Base-by-base conservation (phyloP, 2,329 filamentous ascomycete genomes). In the Alternaria sp. region DNA sequence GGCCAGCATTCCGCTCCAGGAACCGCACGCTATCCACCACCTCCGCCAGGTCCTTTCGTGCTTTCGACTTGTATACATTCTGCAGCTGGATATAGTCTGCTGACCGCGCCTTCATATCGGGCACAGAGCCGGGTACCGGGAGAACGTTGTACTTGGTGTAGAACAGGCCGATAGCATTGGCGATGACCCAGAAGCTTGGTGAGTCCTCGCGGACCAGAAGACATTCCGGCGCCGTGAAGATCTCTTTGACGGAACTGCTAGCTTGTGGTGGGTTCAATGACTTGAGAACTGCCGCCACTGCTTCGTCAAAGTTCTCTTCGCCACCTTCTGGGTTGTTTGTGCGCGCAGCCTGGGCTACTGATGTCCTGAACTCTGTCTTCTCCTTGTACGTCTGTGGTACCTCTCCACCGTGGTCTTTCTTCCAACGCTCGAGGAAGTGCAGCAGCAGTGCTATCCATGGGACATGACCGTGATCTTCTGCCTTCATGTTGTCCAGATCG, bases 281-380 rank as follows among this genome's bases (percentile, higher is more conserved):
- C 80, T 97, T 97, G 73, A 98, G 85, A 1, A 98, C 93, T 6
- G 94, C 93, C 13, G 89, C 89, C 49, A 90, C 89, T 5, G 96
- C 96, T 80, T 99, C 96, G 64, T 97, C 93, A 75, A 93, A 99
- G 79, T 99, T 99, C 82, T 99, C 96, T 77, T 99, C 96, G 60
- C 91, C 92, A 49, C 93, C 94, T 78, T 97, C 93, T 0, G 93
- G 80, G 61, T 89, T 96, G 70, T 90, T 83, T 54, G 84, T 91
- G 70, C 93, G 88, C 70, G 91, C 87, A 3, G 87, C 88, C 6
- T 85, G 84, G 11, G 88, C 84, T 1, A 99, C 88, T 12, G 90
- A 81, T 26, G 89, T 87, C 59, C 92, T 87, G 77, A 99, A 98
- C 13, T 89, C 89, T 8, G 85, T 90, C 83, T 99, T 99, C 67